Percentiles rank a stretch among this genome's conserved stretches.
These are phyloP conservation scores for Reutealis trisperma DNA, from an alignment of 345 rosid species.

Conservation along the genomic window DNA sequence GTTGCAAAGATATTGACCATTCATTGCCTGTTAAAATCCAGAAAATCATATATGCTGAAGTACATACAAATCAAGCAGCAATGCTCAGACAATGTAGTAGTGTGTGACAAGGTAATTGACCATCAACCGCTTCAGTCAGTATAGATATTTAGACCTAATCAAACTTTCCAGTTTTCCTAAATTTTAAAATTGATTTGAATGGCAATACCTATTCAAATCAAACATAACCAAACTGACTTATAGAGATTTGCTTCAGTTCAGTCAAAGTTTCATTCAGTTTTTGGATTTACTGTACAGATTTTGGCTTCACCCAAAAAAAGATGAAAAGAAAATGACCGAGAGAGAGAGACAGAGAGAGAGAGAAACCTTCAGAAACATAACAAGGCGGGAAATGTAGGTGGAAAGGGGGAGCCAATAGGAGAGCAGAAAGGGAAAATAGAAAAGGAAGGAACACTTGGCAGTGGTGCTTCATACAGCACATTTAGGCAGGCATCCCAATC, in stretches of 20 bases:
- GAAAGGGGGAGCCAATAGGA: neutral
- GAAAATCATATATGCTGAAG: neutral
- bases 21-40: conserved; percentile 71
- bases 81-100: neutral
- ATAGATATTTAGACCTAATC: neutral
- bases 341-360: neutral
- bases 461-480: too few species aligned
- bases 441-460: neutral
- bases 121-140: neutral
- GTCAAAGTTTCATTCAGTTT: neutral
- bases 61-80: neutral
- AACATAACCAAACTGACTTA: neutral
- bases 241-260: neutral
- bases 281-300: neutral
- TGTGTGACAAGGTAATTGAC: neutral
- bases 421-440: neutral
- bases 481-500: too few species aligned
- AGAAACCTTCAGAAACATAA: neutral
- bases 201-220: too few species aligned
- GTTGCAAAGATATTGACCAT: conserved; percentile 93
- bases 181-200: neutral
- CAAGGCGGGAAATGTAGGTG: neutral
- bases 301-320: neutral
- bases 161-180: neutral
- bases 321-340: neutral